Base-by-base conservation (phyloP, 2,329 filamentous ascomycete genomes). In the Fusarium fujikuroi region DNA sequence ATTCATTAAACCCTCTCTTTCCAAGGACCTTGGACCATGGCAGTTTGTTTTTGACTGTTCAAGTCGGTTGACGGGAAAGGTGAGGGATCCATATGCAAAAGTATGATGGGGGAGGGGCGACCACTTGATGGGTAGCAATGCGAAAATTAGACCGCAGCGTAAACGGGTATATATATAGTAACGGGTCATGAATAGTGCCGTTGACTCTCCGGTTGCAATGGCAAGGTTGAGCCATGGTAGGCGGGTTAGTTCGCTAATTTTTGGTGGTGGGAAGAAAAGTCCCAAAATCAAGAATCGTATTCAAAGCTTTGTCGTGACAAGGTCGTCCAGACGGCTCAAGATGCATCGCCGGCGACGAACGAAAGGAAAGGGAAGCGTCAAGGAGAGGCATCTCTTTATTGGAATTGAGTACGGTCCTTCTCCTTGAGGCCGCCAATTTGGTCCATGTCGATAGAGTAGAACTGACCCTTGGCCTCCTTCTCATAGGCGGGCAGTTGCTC, bases 381-480 rank as follows among this genome's bases (percentile, higher is more conserved):
- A 64, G 65, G 57, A 60, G 61, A 63, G 25, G 49, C 52, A 59
- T 64, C 67, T 56, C 67, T 77, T 73, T 82, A 83, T 76, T 81
- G 81, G 76, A 81, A 83, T 66, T 80, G 70, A 61, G 74, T 76
- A 75, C 82, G 83, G 76, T 92, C 89, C 87, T 97, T 97, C 87
- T 98, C 96, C 84, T 95, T 97, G 76, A 98, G 86, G 19, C 96
- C 96, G 58, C 96, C 96, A 80, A 98, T 97, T 74, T 94, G 91
- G 77, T 98, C 93, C 81, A 99, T 93, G 81, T 99, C 95, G 77
- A 99, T 91, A 7, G 95, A 96, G 82, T 97, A 93, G 85, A 98
- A 98, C 75, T 94, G 90, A 69, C 90, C 89, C 67, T 89, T 90
- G 81, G 91, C 90, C 79, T 93, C 92, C 83, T 94, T 92, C 84